Conservation (phyloP, 129 eudicot genomes). For the Solidago caesia region DNA sequence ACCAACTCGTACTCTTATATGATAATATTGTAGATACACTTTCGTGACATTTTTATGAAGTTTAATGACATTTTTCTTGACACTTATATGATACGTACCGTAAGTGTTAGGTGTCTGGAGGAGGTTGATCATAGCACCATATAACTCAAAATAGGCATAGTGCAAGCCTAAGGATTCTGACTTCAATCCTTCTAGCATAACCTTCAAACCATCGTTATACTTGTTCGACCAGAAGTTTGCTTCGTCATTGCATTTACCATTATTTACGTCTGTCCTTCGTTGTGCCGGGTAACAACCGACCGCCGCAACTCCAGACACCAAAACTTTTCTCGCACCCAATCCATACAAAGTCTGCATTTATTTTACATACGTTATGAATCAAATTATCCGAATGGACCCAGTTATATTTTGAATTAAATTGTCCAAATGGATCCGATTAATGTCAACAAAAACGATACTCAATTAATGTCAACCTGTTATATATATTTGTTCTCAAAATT, state of each 20-base stretch:
- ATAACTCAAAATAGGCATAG: constrained; percentile 63
- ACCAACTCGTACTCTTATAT: no score
- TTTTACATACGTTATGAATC: no score
- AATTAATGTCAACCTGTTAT: neutral
- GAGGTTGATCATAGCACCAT: constrained; percentile 42
- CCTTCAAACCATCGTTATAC: constrained; percentile 51
- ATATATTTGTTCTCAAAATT: neutral
- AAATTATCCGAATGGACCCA: no score
- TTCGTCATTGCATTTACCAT: constrained; percentile 46
- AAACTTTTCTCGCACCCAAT: constrained; percentile 63
- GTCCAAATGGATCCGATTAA: neutral
- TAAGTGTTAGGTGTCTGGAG: constrained; percentile 50
- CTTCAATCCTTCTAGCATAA: constrained; percentile 38
- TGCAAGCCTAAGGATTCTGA: constrained; percentile 46
- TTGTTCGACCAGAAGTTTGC: constrained; percentile 58
- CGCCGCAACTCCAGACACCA: constrained; percentile 47
- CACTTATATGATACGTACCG: constrained; percentile 38
- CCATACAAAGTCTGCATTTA: constrained; percentile 39
- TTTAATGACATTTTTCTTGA: no score
- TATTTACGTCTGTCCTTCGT: constrained; percentile 39
- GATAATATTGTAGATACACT: no score
- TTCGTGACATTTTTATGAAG: no score
- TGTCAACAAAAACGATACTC: no score
- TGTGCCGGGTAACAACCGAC: constrained; percentile 72
- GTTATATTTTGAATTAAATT: no score